phyloP scores from a whole-genome alignment of 192 early-diverging fungal genomes.

The Umbelopsis sp. region DNA sequence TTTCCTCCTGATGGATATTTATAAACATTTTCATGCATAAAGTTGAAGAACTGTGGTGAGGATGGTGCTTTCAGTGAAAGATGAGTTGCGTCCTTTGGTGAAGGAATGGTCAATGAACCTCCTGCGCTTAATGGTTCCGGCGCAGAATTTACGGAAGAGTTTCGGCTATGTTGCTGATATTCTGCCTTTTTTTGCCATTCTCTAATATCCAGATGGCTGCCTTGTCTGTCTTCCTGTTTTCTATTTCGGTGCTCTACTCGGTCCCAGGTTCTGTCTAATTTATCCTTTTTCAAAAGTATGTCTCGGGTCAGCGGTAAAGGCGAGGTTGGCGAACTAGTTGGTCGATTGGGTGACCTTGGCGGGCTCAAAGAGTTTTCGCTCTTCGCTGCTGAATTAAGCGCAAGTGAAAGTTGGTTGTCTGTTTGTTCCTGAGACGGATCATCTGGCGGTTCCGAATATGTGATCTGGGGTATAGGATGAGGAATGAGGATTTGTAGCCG shows the following conservation, averaged over 20 bases:
- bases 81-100: not conserved
- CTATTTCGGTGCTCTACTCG: not conserved
- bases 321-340: not conserved
- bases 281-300: constrained; percentile 26
- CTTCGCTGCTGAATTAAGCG: not conserved
- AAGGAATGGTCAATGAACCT: constrained; percentile 18
- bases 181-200: constrained; percentile 2
- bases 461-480: constrained; percentile 14
- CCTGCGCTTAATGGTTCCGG: constrained; percentile 27
- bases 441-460: constrained; percentile 13
- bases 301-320: constrained; percentile 37
- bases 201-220: not conserved
- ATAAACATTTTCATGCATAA: not conserved
- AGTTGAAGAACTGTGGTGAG: not conserved
- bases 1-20: not conserved
- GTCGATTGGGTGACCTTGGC: not conserved
- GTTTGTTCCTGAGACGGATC: not conserved
- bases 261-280: constrained; percentile 24
- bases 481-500: constrained; percentile 11
- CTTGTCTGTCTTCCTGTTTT: not conserved
- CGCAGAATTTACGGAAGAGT: constrained; percentile 1
- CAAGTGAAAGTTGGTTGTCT: not conserved
- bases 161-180: constrained; percentile 11
- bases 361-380: constrained; percentile 3
- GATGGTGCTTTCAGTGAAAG: not conserved